Percentiles rank a stretch among this genome's conserved stretches.
phyloP scores from a whole-genome alignment of 495 filamentous ascomycete species.

The Neurospora pannonica region DNA sequence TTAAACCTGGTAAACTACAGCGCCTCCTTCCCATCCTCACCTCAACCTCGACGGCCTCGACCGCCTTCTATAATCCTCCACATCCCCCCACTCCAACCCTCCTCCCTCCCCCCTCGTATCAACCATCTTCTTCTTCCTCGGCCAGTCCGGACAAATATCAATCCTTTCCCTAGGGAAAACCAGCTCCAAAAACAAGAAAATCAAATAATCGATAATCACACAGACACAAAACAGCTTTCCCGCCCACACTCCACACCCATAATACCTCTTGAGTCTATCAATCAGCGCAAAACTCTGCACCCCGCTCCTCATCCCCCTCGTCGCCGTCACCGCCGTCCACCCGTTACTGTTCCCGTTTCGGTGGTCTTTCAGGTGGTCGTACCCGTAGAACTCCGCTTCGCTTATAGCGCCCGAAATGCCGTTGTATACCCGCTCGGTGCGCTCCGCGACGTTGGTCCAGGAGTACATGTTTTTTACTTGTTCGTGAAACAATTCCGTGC shows the following conservation, averaged over 20 bases:
- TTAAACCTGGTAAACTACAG: neutral
- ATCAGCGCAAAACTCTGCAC: constrained; percentile 83
- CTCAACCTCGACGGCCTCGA: neutral
- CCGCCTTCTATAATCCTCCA: neutral
- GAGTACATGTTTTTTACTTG: constrained; percentile 97
- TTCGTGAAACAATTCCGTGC: constrained; percentile 90
- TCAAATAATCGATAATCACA: constrained; percentile 84
- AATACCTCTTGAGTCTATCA: constrained; percentile 89
- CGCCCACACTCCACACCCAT: constrained; percentile 99
- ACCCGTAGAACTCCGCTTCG: constrained; percentile 81
- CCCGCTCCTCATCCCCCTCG: constrained; percentile 52
- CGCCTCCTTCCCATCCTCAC: neutral
- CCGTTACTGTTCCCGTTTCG: constrained; percentile 18
- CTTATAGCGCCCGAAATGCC: constrained; percentile 76
- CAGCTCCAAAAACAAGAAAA: constrained; percentile 80
- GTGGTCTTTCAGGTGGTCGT: constrained; percentile 28
- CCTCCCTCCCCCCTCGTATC: constrained; percentile 9
- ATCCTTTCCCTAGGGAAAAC: constrained; percentile 76
- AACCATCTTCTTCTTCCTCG: constrained; percentile 48
- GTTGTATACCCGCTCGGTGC: constrained; percentile 91
- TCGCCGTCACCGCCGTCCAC: constrained; percentile 45
- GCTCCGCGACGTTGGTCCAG: constrained; percentile 87
- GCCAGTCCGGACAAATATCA: constrained; percentile 86
- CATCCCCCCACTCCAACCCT: neutral
- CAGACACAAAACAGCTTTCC: constrained; percentile 95